phyloP scores from a whole-genome alignment of 129 eudicot species.

The Solidago caesia region DNA sequence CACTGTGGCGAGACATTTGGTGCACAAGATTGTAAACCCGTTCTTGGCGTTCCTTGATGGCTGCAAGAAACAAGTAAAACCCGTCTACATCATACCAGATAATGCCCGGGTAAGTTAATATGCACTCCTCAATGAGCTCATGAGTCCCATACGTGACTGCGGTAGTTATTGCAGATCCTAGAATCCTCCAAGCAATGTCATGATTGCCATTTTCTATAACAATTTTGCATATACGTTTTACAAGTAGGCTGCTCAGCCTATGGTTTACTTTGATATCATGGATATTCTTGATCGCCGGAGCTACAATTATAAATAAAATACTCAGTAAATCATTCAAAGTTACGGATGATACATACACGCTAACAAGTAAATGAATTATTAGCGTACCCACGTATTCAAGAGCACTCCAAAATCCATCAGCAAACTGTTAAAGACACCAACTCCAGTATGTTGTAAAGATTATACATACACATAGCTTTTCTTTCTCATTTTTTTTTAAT shows the following conservation, averaged over 20 bases:
- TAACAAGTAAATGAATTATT: not conserved
- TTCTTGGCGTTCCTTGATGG: slow-evolving; percentile 10
- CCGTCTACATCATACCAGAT: not conserved
- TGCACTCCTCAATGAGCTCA: slow-evolving; percentile 13
- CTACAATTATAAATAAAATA: not conserved
- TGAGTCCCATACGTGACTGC: slow-evolving; percentile 1
- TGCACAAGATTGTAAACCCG: slow-evolving; percentile 12
- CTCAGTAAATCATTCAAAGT: no score
- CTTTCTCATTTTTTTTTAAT: no score
- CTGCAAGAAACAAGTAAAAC: slow-evolving; percentile 1
- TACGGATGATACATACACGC: not conserved
- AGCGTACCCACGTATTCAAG: slow-evolving; percentile 14
- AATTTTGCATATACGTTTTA: slow-evolving; percentile 1
- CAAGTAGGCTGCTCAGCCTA: not conserved
- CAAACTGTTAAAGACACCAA: not conserved
- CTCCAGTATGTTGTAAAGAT: no score
- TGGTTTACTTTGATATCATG: slow-evolving; percentile 13
- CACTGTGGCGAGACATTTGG: not conserved
- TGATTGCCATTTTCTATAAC: not conserved
- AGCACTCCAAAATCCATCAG: slow-evolving; percentile 21
- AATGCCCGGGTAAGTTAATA: slow-evolving; percentile 3
- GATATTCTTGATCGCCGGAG: not conserved
- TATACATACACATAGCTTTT: no score
- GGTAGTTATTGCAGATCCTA: not conserved
- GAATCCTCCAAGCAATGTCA: not conserved